Conservation (phyloP, 768 basidiomycete species). For the Scleroderma bovista region DNA sequence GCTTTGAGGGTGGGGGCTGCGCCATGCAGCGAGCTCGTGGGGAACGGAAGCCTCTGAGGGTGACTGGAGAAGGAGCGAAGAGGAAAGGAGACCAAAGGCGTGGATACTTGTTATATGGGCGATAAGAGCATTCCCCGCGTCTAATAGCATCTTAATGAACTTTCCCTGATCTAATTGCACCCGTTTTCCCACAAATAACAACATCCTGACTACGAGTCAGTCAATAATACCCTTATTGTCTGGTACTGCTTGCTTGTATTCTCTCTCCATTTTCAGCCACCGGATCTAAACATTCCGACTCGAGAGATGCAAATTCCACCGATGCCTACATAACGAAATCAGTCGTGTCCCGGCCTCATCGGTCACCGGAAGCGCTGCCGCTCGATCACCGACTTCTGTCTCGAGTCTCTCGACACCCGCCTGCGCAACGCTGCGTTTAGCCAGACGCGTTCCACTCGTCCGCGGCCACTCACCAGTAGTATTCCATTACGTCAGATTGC, state of each 20-base stretch:
- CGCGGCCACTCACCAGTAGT: slow-evolving; percentile 64
- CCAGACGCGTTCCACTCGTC: neutral
- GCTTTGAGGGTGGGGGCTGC: slow-evolving; percentile 25
- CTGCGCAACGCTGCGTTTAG: slow-evolving; percentile 32
- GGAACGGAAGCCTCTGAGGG: neutral
- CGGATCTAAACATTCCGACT: too few relatives aligned
- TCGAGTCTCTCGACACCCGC: slow-evolving; percentile 68
- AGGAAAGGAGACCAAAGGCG: neutral
- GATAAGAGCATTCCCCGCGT: neutral
- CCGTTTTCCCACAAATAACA: too few relatives aligned
- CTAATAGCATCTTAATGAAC: neutral
- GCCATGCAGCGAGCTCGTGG: slow-evolving; percentile 12
- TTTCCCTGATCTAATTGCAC: too few relatives aligned
- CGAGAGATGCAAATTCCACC: too few relatives aligned
- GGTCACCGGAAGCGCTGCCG: slow-evolving; percentile 57
- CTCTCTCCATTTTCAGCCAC: too few relatives aligned
- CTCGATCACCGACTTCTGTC: slow-evolving; percentile 78
- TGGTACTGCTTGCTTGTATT: too few relatives aligned
- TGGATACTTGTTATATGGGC: slow-evolving; percentile 6
- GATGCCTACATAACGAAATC: too few relatives aligned
- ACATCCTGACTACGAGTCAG: too few relatives aligned
- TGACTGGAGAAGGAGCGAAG: neutral
- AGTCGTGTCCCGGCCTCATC: too few relatives aligned
- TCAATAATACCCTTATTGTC: too few relatives aligned
- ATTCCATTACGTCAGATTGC: slow-evolving; percentile 87